Conservation (phyloP, 176 grass and related monocot species). For the Melocanna baccifera region DNA sequence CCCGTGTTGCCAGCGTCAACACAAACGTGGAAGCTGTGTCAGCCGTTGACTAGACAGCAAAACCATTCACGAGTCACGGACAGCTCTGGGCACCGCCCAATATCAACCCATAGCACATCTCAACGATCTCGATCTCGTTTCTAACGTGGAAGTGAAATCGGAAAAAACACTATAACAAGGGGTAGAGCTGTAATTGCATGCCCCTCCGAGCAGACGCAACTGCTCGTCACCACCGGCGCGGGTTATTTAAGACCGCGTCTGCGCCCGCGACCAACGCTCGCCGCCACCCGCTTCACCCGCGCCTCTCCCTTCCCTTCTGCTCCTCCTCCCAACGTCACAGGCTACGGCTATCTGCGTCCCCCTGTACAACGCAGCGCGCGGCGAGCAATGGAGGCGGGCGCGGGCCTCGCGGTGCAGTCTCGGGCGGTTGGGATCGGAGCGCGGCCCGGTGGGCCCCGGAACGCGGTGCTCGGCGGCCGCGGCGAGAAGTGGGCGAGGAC, state of each 20-base stretch:
- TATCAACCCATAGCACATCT: neutral
- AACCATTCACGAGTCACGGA: neutral
- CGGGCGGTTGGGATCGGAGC: neutral
- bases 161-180: neutral
- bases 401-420: slow-evolving; percentile 23
- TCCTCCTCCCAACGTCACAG: neutral
- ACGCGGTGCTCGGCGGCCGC: neutral
- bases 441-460: neutral
- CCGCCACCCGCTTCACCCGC: neutral
- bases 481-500: neutral
- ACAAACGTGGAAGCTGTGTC: neutral
- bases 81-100: neutral
- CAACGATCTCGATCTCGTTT: neutral
- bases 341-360: neutral
- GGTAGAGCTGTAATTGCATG: neutral
- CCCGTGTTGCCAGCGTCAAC: neutral
- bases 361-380: neutral
- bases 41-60: neutral
- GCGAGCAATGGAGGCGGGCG: slow-evolving; percentile 31
- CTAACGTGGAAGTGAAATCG: neutral
- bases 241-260: neutral
- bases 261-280: neutral
- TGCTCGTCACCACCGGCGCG: neutral
- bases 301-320: neutral
- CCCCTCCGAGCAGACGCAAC: neutral